phyloP scores from a whole-genome alignment of 345 rosid genomes.

The Leavenworthia alabamica region DNA sequence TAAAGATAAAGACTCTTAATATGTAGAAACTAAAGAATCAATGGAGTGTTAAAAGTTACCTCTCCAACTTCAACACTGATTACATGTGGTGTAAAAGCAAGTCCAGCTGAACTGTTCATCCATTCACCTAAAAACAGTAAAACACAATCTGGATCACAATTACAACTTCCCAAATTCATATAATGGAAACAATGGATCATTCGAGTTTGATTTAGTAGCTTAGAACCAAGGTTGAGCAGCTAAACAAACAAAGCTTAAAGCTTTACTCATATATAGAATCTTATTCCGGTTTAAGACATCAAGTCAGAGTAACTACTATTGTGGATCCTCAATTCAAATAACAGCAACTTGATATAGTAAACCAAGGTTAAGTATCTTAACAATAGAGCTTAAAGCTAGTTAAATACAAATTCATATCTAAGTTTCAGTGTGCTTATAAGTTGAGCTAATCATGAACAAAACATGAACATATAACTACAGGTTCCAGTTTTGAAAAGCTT shows the following conservation, averaged over 20 bases:
- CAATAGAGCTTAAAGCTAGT: neutral
- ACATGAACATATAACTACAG: neutral
- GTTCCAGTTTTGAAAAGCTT: conserved; percentile 15
- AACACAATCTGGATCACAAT: neutral
- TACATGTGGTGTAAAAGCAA: conserved; percentile 85
- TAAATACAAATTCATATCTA: neutral
- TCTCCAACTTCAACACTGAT: conserved; percentile 69
- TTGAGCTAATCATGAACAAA: neutral
- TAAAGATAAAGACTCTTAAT: neutral
- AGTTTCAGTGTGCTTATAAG: neutral
- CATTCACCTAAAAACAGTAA: conserved; percentile 61
- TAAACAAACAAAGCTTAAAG: neutral
- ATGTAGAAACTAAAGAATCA: neutral
- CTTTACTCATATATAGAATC: neutral
- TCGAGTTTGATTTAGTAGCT: neutral
- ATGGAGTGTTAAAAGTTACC: conserved; percentile 31
- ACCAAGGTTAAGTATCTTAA: neutral
- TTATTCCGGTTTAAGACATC: neutral
- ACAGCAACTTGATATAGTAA: neutral
- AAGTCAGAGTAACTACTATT: neutral
- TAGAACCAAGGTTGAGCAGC: neutral
- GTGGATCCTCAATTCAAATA: neutral
- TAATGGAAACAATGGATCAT: neutral
- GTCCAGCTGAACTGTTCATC: conserved; percentile 89
- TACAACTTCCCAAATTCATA: neutral